phyloP scores from a whole-genome alignment of 2,329 filamentous ascomycete genomes.

The Botrytis paeoniae region DNA sequence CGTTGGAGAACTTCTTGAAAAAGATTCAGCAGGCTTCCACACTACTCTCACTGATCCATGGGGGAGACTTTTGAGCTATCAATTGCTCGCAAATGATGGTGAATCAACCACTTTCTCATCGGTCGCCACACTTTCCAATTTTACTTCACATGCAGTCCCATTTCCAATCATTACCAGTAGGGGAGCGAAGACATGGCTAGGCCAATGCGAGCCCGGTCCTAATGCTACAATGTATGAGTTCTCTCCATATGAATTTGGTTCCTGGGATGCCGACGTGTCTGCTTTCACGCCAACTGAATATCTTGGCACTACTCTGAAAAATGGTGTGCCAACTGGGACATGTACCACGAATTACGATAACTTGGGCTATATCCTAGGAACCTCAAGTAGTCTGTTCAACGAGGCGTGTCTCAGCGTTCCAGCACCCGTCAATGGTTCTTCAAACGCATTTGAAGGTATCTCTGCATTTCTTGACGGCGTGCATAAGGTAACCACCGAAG shows the following conservation, averaged over 20 bases:
- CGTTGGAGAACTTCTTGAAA: constrained; percentile 26
- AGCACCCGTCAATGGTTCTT: constrained; percentile 23
- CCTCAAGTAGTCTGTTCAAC: constrained; percentile 44
- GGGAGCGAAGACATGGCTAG: constrained; percentile 39
- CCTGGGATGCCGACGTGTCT: constrained; percentile 56
- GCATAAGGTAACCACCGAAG: constrained; percentile 36
- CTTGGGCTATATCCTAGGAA: constrained; percentile 47
- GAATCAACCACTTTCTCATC: constrained; percentile 30
- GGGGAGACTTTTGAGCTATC: constrained; percentile 29
- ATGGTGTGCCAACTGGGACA: constrained; percentile 44
- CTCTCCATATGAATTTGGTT: constrained; percentile 63
- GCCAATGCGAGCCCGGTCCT: constrained; percentile 39
- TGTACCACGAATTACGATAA: constrained; percentile 49
- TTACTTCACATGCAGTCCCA: constrained; percentile 42
- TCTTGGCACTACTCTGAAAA: constrained; percentile 56
- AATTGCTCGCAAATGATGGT: constrained; percentile 24
- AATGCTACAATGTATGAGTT: constrained; percentile 65
- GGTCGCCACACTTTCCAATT: constrained; percentile 39
- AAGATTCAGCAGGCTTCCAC: constrained; percentile 36
- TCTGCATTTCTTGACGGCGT: constrained; percentile 36
- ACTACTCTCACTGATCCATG: constrained; percentile 31
- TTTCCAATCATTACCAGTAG: constrained; percentile 46
- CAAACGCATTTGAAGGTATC: constrained; percentile 27
- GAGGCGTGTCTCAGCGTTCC: constrained; percentile 24
- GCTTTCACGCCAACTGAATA: constrained; percentile 60